A percentile compares a stretch with the other conserved stretches of the same genome.
Evolutionary conservation across 805 yeast species (phyloP).

Genomic region (Ogataea trehalophila): DNA sequence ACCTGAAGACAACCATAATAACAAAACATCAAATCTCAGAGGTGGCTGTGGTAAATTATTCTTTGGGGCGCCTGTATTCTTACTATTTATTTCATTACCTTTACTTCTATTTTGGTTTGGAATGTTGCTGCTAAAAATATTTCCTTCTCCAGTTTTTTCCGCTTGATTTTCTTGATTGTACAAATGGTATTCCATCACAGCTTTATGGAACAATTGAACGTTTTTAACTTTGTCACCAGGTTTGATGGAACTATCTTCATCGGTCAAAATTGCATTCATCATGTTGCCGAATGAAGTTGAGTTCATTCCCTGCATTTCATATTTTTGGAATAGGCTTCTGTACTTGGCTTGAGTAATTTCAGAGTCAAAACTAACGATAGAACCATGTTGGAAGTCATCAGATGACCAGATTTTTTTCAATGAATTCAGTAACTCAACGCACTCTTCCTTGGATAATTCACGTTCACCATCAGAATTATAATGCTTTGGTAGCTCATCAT

Average conservation of each 20-base stretch:
- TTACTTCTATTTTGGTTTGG: too few relatives aligned
- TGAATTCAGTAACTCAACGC: conserved; percentile 16
- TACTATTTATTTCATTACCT: too few relatives aligned
- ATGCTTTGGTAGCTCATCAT: conserved; percentile 6
- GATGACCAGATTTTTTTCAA: conserved; percentile 26
- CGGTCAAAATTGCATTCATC: conserved; percentile 24
- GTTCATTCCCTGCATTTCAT: conserved; percentile 29
- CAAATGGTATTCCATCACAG: conserved; percentile 27
- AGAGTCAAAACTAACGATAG: not conserved
- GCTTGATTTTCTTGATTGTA: conserved; percentile 16
- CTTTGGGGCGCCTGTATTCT: too few relatives aligned
- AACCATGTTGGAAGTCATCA: conserved; percentile 12
- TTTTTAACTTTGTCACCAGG: conserved; percentile 29
- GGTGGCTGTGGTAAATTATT: conserved; percentile 4
- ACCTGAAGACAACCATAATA: conserved; percentile 19
- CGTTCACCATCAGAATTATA: conserved; percentile 25
- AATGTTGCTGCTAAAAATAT: too few relatives aligned
- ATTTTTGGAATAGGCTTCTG: conserved; percentile 21
- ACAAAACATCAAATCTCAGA: conserved; percentile 15
- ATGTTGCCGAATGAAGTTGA: conserved; percentile 27
- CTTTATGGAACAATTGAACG: conserved; percentile 28
- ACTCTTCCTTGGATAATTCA: conserved; percentile 26
- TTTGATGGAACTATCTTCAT: conserved; percentile 11
- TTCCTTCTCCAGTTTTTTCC: too few relatives aligned
- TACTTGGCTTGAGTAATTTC: conserved; percentile 8